Conservation (phyloP, 768 basidiomycete genomes). For the Boletus sensibilis region DNA sequence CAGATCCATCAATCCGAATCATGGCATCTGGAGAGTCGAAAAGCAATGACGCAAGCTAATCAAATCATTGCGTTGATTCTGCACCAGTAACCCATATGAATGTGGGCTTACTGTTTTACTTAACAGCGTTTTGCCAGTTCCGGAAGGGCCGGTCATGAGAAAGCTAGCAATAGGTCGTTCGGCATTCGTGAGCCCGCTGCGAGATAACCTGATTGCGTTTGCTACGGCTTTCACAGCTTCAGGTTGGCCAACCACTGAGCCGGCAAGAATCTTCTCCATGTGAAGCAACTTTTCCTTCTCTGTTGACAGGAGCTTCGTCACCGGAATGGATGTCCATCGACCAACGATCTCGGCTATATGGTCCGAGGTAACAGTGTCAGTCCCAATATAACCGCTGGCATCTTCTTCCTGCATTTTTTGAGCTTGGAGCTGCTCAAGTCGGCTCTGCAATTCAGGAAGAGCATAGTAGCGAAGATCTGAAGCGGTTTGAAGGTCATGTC, state of each 20-base stretch:
- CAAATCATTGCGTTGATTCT: conserved; percentile 4
- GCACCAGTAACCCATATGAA: neutral
- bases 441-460: conserved; percentile 79
- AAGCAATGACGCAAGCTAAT: conserved; percentile 78
- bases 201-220: conserved; percentile 88
- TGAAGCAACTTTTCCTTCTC: conserved; percentile 86
- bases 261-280: conserved; percentile 81
- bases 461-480: conserved; percentile 92
- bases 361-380: conserved; percentile 78
- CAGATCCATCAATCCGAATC: conserved; percentile 90
- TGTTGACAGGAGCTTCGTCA: conserved; percentile 80
- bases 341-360: conserved; percentile 94
- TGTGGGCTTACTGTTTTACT: conserved; percentile 72
- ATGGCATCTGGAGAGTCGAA: conserved; percentile 92
- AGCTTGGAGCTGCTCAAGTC: conserved; percentile 67
- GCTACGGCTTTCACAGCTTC: conserved; percentile 92
- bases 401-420: conserved; percentile 75
- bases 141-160: conserved; percentile 88
- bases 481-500: conserved; percentile 71
- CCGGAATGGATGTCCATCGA: conserved; percentile 91
- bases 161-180: conserved; percentile 90
- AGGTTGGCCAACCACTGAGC: conserved; percentile 83
- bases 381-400: conserved; percentile 44
- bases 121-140: conserved; percentile 87
- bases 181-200: conserved; percentile 90